Evolutionary conservation across 2,329 filamentous ascomycete species (phyloP), one percentile per base, ranked within the genome.

Genomic region (Aspergillus amoenus): DNA sequence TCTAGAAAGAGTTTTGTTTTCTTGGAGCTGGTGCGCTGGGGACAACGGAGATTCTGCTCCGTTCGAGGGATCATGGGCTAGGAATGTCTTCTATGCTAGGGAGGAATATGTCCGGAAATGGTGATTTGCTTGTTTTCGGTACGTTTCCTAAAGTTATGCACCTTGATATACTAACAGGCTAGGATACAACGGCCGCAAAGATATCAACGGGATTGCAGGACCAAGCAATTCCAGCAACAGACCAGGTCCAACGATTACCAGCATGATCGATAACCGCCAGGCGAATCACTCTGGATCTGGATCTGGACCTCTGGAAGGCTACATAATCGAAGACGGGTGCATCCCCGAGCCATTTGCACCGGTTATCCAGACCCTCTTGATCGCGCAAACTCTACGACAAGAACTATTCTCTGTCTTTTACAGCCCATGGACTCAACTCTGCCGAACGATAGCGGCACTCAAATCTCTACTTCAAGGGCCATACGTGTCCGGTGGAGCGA

Each of bases 1-100:
- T 13, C 4, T 30, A 62, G 58, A 84, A 80, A 67, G 81, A 86
- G 62, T 82, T 84, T 22, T 84, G 88, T 6, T 88, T 89, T 66
- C 78, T 89, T 22, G 55, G 58, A 13, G 58, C 58, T 40, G 54
- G 58, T 3, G 52, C 54, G 4, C 40, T 60, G 3, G 58, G 58
- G 17, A 60, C 58, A 6, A 57, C 58, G n/a, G 58, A 60, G 42
- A 60, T 60, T 32, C 43, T 60, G 13, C 55, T 60, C n/a, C 58
- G 58, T 6, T 57, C 54, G 30, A 52, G 17, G 37, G 27, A 43
- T 15, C 37, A 57, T 22, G 58, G 58, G 2, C 43, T 60, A 13
- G 17, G 45, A 1, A 8, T 40, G 21, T 57, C 54, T n/a, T 42
- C 51, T 4, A 17, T 55, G 24, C 18, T 57, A 4, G 50, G 50